phyloP scores from a whole-genome alignment of 805 yeast genomes.

The Barnettozyma botsteinii region DNA sequence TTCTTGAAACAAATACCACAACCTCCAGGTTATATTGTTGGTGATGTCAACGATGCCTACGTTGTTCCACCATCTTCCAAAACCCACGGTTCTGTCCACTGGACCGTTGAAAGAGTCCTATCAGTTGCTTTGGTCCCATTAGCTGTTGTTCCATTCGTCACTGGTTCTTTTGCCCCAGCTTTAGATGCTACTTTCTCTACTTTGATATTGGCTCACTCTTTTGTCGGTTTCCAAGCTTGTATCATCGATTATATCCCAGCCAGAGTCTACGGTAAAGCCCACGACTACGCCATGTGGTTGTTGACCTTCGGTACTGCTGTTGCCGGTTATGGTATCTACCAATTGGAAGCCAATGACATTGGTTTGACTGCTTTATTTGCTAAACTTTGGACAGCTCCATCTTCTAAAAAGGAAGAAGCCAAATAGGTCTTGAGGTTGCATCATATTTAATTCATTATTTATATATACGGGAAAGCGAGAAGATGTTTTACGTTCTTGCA shows the following conservation, averaged over 20 bases:
- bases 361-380: constrained; percentile 67
- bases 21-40: constrained; percentile 86
- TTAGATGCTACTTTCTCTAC: constrained; percentile 68
- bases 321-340: constrained; percentile 74
- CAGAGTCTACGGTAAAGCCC: constrained; percentile 77
- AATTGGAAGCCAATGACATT: constrained; percentile 70
- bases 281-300: constrained; percentile 59
- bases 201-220: constrained; percentile 67
- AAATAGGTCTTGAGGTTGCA: constrained; percentile 1
- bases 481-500: background rate
- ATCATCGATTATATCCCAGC: constrained; percentile 88
- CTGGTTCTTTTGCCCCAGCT: constrained; percentile 65
- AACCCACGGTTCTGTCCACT: constrained; percentile 82
- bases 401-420: constrained; percentile 17
- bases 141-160: constrained; percentile 64
- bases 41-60: constrained; percentile 91
- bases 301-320: constrained; percentile 67
- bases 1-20: constrained; percentile 61
- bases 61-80: constrained; percentile 55
- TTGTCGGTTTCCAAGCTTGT: constrained; percentile 85
- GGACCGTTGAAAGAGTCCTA: constrained; percentile 81
- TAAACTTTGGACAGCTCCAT: constrained; percentile 49
- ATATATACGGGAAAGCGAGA: background rate
- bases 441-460: constrained; percentile 7
- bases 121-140: constrained; percentile 74